phyloP scores from a whole-genome alignment of 768 basidiomycete species.

The Candolleomyces efflorescens region DNA sequence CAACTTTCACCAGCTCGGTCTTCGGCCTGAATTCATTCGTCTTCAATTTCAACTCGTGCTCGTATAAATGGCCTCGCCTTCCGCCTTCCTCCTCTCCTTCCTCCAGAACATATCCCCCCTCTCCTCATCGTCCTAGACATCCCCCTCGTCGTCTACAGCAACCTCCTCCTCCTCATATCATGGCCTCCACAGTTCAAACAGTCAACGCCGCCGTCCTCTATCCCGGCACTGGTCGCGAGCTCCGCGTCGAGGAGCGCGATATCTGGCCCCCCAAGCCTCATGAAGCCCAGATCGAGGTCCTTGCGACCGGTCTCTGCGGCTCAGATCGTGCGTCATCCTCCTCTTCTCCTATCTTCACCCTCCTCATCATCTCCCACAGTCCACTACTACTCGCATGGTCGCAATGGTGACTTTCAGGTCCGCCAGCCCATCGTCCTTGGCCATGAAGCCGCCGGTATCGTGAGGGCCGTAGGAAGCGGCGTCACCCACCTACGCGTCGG shows the following conservation, averaged over 20 bases:
- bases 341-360: neutral
- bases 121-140: neutral
- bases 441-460: conserved; percentile 87
- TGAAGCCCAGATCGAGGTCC: conserved; percentile 76
- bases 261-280: conserved; percentile 67
- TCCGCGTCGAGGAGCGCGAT: conserved; percentile 72
- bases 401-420: conserved; percentile 90
- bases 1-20: too few relatives aligned
- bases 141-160: too few relatives aligned
- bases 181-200: conserved; percentile 28
- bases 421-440: conserved; percentile 86
- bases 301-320: conserved; percentile 88
- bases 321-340: conserved; percentile 56
- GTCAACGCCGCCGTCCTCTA: conserved; percentile 79
- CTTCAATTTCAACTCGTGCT: too few relatives aligned
- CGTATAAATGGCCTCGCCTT: too few relatives aligned
- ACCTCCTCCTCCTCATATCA: conserved; percentile 7
- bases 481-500: conserved; percentile 64
- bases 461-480: conserved; percentile 78
- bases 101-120: too few relatives aligned
- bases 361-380: conserved; percentile 39
- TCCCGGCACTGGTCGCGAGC: conserved; percentile 61
- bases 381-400: conserved; percentile 86
- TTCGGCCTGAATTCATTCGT: too few relatives aligned
- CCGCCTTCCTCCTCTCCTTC: too few relatives aligned